Base-by-base conservation (phyloP, 2,329 filamentous ascomycete genomes). In the Verticillium alfalfae region DNA sequence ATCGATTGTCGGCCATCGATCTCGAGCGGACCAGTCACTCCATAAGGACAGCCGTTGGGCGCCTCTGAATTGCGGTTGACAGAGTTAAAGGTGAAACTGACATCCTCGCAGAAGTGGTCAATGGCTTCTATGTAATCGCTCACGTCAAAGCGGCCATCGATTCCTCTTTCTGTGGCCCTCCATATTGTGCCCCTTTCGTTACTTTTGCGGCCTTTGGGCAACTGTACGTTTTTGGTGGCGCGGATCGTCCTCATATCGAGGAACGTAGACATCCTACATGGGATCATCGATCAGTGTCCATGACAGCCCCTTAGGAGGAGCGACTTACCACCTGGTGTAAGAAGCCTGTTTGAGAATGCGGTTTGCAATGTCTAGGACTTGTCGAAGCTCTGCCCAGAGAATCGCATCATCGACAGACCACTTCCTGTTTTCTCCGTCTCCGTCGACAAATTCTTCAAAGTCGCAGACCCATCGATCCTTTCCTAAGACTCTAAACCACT, bases 341-440 rank as follows among this genome's bases (percentile, higher is more conserved):
- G 56, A 37, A 3, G 60, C 55, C 5, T 22, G 18, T 5, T 60
- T 49, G 6, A 67, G 34, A 2, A 67, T 62, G 8, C 63, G 57
- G 15, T 66, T 59, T 2, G 62, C 60, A 16, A 67, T 12, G 38
- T 67, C 65, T 5, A 67, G 60, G 7, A 37, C 54, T 26, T 62
- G 52, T 5, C 56, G n/a, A 4, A 67, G 34, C 36, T 60, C 55
- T 8, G 9, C 13, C 66, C 66, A 67, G 2, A 67, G 36, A 0
- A 5, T 7, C 0, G 39, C 59, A 31, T 67, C 61, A 6, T 65
- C 57, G 3, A 60, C 61, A 18, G 56, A 58, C 59, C 63, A 66
- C 12, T 2, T 7, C 18, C 18, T 36, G 22, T 18, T 13, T 13
- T 10, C 16, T 15, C 39, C 39, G 6, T 10, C 16, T 15, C 39